Base-by-base conservation (phyloP, 371 early-diverging fungal genomes). In the Apophysomyces sp. region DNA sequence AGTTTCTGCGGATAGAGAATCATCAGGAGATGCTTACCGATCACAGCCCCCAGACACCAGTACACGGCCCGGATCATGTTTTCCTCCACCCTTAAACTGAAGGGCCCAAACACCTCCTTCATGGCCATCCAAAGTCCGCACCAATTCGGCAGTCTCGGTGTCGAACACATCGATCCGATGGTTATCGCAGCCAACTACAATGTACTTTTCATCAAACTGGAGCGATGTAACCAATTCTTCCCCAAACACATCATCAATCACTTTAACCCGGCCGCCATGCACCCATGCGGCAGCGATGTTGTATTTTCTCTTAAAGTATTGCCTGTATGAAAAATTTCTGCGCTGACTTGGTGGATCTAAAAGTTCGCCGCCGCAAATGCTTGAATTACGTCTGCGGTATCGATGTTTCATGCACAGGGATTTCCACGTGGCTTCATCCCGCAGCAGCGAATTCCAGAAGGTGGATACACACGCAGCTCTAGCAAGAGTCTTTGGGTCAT, bases 91-190 rank as follows among this genome's bases (percentile, higher is more conserved):
- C 51, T 89, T 86, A 65, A 84, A 92, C 67, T 92, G 91, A 49
- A 97, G 81, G 13, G 95, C 92, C 98, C 98, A 97, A 1, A 97
- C 94, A 39, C 98, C 96, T n/a, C 96, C 96, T 54, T 86, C 87
- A 75, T 97, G 98, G 1, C 96, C 96, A 41, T 81, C 81, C n/a
- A 96, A 76, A 18, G 86, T 84, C 61, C 87, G 79, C 30, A 86
- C 67, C 31, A 87, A 73, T n/a, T 78, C 72, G 0, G 93, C 93
- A 18, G 88, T 84, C 5, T 73, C 74, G 16, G 89, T 88, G 69
- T 91, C 92, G 78, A 92, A 94, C 30, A 95, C 86, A 61, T 93
- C 89, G 58, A 94, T 93, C 6, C 88, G 81, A 63, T 87, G 85
- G 62, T 94, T 92, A 63, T 95, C 94, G 28, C 92, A 92, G 53